Evolutionary conservation across 768 basidiomycete species (phyloP).

Genomic region (Rhizopogon roseolus): DNA sequence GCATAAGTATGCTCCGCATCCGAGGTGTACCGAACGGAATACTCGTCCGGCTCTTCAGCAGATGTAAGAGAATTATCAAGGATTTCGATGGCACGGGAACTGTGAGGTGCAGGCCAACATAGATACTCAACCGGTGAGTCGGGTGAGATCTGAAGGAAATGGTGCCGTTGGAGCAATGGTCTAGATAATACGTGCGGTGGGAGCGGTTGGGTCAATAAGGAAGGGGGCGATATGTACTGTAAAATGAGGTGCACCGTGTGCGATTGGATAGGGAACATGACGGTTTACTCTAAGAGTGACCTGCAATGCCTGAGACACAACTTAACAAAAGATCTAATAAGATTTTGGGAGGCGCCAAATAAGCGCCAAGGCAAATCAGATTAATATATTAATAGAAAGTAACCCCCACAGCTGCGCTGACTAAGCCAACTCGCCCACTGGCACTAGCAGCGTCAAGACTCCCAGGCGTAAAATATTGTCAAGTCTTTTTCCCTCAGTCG

Average conservation of each 20-base stretch:
- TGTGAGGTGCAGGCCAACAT: constrained; percentile 54
- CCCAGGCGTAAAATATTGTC: not conserved
- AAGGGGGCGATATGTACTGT: constrained; percentile 51
- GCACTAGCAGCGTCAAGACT: not conserved
- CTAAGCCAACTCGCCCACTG: not conserved
- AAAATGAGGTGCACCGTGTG: constrained; percentile 45
- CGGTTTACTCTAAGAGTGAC: not conserved
- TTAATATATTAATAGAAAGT: too few species aligned
- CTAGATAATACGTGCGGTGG: constrained; percentile 59
- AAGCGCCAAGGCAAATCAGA: not conserved
- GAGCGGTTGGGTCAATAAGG: constrained; percentile 42
- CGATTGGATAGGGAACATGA: constrained; percentile 31
- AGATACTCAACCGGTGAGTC: constrained; percentile 53
- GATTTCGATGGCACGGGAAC: constrained; percentile 33
- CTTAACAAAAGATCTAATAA: not conserved
- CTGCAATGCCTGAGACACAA: not conserved
- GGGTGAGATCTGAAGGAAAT: constrained; percentile 51
- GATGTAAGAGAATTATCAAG: constrained; percentile 34
- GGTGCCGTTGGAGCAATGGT: constrained; percentile 59
- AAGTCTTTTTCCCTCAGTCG: not conserved
- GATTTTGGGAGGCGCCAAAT: not conserved
- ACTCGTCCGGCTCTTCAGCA: constrained; percentile 22
- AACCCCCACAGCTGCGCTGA: constrained; percentile 4
- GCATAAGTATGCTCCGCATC: constrained; percentile 53
- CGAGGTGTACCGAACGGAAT: constrained; percentile 32